Conservation (phyloP, 1,139 yeast genomes). For the Hyphopichia buzzinii region DNA sequence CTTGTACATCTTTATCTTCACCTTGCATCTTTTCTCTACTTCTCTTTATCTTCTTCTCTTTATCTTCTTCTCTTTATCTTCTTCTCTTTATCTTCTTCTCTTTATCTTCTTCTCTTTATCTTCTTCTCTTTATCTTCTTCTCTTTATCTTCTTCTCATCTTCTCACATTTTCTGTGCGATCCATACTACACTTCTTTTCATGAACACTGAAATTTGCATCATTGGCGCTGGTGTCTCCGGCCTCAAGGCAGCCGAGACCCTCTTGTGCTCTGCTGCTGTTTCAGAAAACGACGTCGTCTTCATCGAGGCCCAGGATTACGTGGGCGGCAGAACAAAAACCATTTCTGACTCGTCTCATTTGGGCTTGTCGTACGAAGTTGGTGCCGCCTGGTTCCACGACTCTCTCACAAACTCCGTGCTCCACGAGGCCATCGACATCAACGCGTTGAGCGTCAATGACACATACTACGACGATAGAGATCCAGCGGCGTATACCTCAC, state of each 20-base stretch:
- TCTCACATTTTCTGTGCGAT: no score
- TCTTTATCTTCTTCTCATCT: no score
- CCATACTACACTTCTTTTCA: no score
- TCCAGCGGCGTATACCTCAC: constrained; percentile 46
- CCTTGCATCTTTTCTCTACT: no score
- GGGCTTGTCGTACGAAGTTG: constrained; percentile 59
- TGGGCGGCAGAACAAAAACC: constrained; percentile 48
- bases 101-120: no score
- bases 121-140: no score
- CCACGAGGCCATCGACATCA: constrained; percentile 24
- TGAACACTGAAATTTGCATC: constrained; percentile 25
- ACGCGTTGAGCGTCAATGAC: constrained; percentile 21
- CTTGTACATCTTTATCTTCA: no score
- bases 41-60: no score
- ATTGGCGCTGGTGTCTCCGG: constrained; percentile 89
- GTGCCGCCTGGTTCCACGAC: constrained; percentile 92
- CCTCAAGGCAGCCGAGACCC: constrained; percentile 67
- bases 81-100: no score
- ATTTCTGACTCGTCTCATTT: constrained; percentile 31
- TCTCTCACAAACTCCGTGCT: constrained; percentile 60
- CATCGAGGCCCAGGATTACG: constrained; percentile 49
- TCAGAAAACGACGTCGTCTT: constrained; percentile 32
- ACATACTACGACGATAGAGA: constrained; percentile 55
- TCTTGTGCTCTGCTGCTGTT: constrained; percentile 38
- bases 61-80: no score